Evolutionary conservation across 2,329 filamentous ascomycete species (phyloP).

Genomic region (Atkinsonella texensis): DNA sequence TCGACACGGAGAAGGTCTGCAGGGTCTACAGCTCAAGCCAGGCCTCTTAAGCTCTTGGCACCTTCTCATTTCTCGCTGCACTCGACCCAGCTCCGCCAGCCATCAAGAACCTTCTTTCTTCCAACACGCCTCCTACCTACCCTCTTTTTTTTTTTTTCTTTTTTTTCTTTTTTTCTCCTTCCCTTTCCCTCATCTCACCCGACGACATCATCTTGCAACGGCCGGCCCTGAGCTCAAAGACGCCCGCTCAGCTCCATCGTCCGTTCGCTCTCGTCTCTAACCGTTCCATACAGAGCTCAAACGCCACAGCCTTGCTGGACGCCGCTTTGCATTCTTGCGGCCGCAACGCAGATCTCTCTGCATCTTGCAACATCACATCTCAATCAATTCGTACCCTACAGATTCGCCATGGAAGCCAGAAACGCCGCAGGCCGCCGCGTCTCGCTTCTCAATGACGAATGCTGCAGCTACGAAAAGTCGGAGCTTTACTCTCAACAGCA

Average conservation of each 20-base stretch:
- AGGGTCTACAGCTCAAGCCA: neutral
- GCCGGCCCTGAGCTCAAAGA: neutral
- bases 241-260: neutral
- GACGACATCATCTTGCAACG: neutral
- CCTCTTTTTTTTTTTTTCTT: neutral
- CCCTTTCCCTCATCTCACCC: too few relatives aligned
- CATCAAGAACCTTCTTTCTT: neutral
- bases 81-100: neutral
- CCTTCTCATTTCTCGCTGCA: neutral
- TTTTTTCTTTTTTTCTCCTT: neutral
- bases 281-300: neutral
- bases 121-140: neutral
- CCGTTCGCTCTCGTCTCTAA: neutral
- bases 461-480: slow-evolving; percentile 8
- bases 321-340: neutral
- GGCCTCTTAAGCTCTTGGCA: neutral
- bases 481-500: slow-evolving; percentile 11
- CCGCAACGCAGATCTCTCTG: neutral
- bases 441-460: slow-evolving; percentile 48
- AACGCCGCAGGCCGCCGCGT: slow-evolving; percentile 46
- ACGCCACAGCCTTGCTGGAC: neutral
- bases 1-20: too few relatives aligned
- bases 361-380: neutral
- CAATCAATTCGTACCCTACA: neutral
- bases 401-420: slow-evolving; percentile 36